phyloP scores from a whole-genome alignment of 345 rosid genomes.

The Mangifera indica region DNA sequence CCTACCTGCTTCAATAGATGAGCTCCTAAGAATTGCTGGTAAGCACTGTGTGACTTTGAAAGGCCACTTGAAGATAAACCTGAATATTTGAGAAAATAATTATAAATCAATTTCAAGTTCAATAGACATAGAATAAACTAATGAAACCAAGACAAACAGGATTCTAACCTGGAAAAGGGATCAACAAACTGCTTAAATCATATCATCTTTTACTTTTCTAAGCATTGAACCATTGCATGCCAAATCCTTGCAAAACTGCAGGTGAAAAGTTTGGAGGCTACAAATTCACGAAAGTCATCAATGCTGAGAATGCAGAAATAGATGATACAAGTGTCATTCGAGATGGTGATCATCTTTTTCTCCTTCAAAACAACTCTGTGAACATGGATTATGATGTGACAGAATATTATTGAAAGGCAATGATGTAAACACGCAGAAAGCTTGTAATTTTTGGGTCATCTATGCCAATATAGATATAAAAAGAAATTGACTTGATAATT shows the following conservation, averaged over 20 bases:
- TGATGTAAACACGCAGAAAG: conserved; percentile 18
- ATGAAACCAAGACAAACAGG: not conserved
- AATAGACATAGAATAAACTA: not conserved
- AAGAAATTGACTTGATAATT: conserved; percentile 18
- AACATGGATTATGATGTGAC: conserved; percentile 24
- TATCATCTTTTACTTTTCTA: conserved; percentile 17
- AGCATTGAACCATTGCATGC: conserved; percentile 27
- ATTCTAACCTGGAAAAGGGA: conserved; percentile 23
- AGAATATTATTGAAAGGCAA: conserved; percentile 14
- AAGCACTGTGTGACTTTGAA: conserved; percentile 38
- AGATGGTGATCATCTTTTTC: conserved; percentile 90
- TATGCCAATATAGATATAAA: conserved; percentile 18
- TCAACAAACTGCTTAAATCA: conserved; percentile 1
- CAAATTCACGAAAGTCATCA: conserved; percentile 51
- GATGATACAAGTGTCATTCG: conserved; percentile 76
- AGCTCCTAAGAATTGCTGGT: conserved; percentile 80
- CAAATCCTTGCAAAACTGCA: conserved; percentile 49
- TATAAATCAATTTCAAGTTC: not conserved
- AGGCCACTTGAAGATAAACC: conserved; percentile 28
- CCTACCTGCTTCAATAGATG: conserved; percentile 77
- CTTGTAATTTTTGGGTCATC: conserved; percentile 34
- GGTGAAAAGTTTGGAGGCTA: conserved; percentile 76
- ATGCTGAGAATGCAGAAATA: conserved; percentile 73
- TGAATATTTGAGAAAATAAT: conserved; percentile 21
- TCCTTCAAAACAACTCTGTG: conserved; percentile 45